Evolutionary conservation across 108 stramenopile genomes (phyloP), one percentile per base, ranked within the genome.

Genomic region (Nitzschia sp.): DNA sequence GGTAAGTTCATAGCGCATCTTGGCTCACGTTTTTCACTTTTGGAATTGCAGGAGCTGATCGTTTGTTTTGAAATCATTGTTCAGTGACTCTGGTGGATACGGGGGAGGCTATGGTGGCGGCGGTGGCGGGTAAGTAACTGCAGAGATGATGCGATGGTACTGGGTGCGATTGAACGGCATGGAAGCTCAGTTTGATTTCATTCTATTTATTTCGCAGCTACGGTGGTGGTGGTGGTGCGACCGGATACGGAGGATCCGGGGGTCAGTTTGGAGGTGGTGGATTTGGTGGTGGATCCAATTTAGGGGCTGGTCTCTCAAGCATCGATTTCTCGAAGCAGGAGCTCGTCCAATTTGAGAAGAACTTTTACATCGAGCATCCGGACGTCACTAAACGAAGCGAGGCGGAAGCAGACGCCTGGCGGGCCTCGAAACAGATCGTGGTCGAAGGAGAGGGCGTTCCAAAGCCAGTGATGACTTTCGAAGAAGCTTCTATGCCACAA

Each of bases 291-390:
- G 84, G 80, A n/a, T 70, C 76, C 38, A 81, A 83, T 46, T 76
- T 97, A 33, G 96, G 96, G 22, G 58, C 80, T 0, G 63, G 61
- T 53, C 90, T 93, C 35, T 59, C 30, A 16, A 63, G 76, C 22
- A 93, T 95, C 73, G 86, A 96, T 68, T 98, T 97, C 71, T 74
- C 85, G 71, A 71, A 89, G 26, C 66, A 79, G 50, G 69, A 93
- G 45, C 86, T 98, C 1, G 93, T 95, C 25, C 79, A 82, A 19
- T 99, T 99, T 66, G 98, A 98, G 75, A 98, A 98, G 76, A 94
- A 98, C 66, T 98, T 99, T 67, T 98, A 99, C 95, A 96, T 98
- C 46, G 98, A 99, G 75, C 99, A 99, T 81, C 99, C 99, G 4
- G 96, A 90, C 57, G 97, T 99, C 6, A 83, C 89, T n/a, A 69